Percentiles rank a stretch among this genome's conserved stretches.
Conservation (phyloP, 1,284 basidiomycete species). For the Megacollybia platyphylla region DNA sequence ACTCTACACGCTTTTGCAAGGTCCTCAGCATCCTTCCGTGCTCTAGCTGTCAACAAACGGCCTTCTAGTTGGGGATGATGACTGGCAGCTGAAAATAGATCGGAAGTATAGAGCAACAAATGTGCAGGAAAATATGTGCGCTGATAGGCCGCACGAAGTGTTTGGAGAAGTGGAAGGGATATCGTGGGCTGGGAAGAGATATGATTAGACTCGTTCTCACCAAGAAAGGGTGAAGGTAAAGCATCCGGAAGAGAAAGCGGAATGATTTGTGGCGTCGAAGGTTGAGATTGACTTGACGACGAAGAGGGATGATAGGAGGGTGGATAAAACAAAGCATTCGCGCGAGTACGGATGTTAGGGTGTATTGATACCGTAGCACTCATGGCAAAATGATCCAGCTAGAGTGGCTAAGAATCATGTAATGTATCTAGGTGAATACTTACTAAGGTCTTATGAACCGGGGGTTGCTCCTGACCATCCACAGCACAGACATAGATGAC, state of each 20-base stretch:
- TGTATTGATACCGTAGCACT: constrained; percentile 44
- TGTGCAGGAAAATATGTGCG: constrained; percentile 28
- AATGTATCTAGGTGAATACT: constrained; percentile 11
- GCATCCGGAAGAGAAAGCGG: constrained; percentile 6
- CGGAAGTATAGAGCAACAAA: constrained; percentile 52
- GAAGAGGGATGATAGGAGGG: constrained; percentile 9
- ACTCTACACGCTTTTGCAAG: constrained; percentile 53
- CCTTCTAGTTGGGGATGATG: constrained; percentile 61
- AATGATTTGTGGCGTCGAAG: constrained; percentile 5
- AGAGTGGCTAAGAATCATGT: constrained; percentile 7
- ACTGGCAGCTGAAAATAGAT: constrained; percentile 60
- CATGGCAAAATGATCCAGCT: constrained; percentile 72
- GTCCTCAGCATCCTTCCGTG: constrained; percentile 45
- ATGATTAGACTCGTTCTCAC: constrained; percentile 2
- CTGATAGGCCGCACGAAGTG: constrained; percentile 21
- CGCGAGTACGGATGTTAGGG: constrained; percentile 22
- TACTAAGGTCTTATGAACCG: constrained; percentile 52
- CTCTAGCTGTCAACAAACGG: constrained; percentile 46
- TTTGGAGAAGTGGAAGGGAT: constrained; percentile 23
- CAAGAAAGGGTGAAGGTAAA: constrained; percentile 11
- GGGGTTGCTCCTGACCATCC: constrained; percentile 49
- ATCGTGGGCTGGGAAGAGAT: constrained; percentile 14
- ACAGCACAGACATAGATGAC: constrained; percentile 58
- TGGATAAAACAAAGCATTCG: constrained; percentile 14
- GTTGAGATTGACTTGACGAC: constrained; percentile 4